Percentiles rank a stretch among this genome's conserved stretches.
Conservation (phyloP, 805 yeast genomes). For the Danielia oregonensis region DNA sequence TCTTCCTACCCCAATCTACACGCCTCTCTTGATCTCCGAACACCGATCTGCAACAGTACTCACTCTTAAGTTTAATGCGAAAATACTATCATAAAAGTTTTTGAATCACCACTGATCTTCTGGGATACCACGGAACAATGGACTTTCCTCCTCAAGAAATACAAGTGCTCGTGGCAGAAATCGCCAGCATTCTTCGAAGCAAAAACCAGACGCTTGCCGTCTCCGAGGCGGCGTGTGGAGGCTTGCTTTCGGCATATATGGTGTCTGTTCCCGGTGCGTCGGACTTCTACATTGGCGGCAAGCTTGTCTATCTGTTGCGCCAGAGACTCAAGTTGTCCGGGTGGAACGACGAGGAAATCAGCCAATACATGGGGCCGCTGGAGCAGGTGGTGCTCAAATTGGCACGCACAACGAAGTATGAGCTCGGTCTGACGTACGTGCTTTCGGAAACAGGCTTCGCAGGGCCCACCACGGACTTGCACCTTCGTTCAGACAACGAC, state of each 20-base stretch:
- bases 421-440: conserved; percentile 78
- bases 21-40: too few species aligned
- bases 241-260: conserved; percentile 72
- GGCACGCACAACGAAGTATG: conserved; percentile 76
- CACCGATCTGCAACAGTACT: too few species aligned
- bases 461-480: conserved; percentile 58
- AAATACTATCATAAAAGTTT: too few species aligned
- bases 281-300: conserved; percentile 77
- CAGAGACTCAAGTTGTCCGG: conserved; percentile 75
- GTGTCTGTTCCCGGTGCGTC: conserved; percentile 87
- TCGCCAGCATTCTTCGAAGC: conserved; percentile 51
- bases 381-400: conserved; percentile 69
- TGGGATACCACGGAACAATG: too few species aligned
- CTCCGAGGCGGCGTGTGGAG: conserved; percentile 90
- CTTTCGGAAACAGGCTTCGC: conserved; percentile 87
- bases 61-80: too few species aligned
- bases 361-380: conserved; percentile 75
- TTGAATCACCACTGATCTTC: too few species aligned
- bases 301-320: conserved; percentile 71
- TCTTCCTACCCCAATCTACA: too few species aligned
- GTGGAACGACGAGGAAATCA: conserved; percentile 70
- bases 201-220: conserved; percentile 68
- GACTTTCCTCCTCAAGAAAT: conserved; percentile 63
- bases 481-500: conserved; percentile 23
- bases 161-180: conserved; percentile 46